phyloP scores from a whole-genome alignment of 306 rosid genomes.

The Malus sylvestris region DNA sequence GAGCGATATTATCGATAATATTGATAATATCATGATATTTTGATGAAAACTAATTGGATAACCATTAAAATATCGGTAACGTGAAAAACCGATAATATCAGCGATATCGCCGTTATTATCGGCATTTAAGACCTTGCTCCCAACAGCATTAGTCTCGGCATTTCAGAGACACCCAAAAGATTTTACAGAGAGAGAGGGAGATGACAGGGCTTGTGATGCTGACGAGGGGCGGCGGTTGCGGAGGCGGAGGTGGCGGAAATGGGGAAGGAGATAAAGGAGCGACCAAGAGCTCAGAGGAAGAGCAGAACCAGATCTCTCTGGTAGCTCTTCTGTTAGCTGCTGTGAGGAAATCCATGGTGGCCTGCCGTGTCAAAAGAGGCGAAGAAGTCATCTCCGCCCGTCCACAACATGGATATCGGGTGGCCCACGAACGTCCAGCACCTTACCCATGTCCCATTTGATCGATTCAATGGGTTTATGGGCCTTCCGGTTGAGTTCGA shows the following conservation, averaged over 20 bases:
- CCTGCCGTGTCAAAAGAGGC: conserved; percentile 59
- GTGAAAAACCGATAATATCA: too few relatives aligned
- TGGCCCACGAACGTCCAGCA: too few relatives aligned
- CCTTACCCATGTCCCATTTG: too few relatives aligned
- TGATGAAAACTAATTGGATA: too few relatives aligned
- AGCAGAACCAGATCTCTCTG: conserved; percentile 57
- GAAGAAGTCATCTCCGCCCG: conserved; percentile 69
- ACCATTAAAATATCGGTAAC: too few relatives aligned
- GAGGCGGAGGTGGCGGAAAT: conserved; percentile 35
- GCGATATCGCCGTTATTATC: too few relatives aligned
- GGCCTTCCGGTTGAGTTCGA: too few relatives aligned
- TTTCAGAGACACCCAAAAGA: not conserved
- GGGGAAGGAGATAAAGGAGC: conserved; percentile 24
- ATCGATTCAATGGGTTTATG: too few relatives aligned
- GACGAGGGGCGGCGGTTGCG: conserved; percentile 63
- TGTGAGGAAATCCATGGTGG: conserved; percentile 80
- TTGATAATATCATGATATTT: too few relatives aligned
- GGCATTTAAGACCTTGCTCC: not conserved
- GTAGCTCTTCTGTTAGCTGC: conserved; percentile 54
- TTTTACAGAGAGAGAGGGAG: conserved; percentile 12
- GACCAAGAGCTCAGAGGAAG: conserved; percentile 31
- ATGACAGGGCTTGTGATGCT: conserved; percentile 79
- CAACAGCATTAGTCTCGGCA: not conserved
- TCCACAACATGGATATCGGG: conserved; percentile 45
- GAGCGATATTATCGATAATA: too few relatives aligned